phyloP scores from a whole-genome alignment of 257 asterid species.

The Forsythia suspensa region DNA sequence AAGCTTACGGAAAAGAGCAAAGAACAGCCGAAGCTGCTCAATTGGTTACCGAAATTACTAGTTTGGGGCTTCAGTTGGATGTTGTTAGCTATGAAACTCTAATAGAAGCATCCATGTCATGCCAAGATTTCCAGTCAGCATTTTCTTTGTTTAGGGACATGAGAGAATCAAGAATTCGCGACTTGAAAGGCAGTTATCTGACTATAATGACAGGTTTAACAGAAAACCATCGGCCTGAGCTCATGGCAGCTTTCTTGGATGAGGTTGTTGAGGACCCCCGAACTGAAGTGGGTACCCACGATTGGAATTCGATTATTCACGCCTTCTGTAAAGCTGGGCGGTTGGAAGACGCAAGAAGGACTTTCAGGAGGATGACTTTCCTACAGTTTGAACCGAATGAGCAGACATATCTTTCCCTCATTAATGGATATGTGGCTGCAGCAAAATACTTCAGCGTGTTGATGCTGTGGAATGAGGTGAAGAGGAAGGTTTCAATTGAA shows the following conservation, averaged over 20 bases:
- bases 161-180: slow-evolving; percentile 75
- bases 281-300: slow-evolving; percentile 76
- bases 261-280: slow-evolving; percentile 89
- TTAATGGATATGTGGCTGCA: slow-evolving; percentile 65
- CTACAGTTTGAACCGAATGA: slow-evolving; percentile 81
- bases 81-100: slow-evolving; percentile 62
- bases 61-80: slow-evolving; percentile 64
- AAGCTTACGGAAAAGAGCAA: slow-evolving; percentile 73
- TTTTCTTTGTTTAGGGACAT: slow-evolving; percentile 89
- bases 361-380: slow-evolving; percentile 89
- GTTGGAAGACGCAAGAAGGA: slow-evolving; percentile 76
- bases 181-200: slow-evolving; percentile 72
- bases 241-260: slow-evolving; percentile 87
- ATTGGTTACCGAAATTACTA: slow-evolving; percentile 64
- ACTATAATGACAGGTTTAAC: slow-evolving; percentile 96
- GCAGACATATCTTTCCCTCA: slow-evolving; percentile 83
- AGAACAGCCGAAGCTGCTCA: slow-evolving; percentile 91
- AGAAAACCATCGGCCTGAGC: slow-evolving; percentile 90
- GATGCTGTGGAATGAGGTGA: slow-evolving; percentile 93
- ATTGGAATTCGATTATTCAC: slow-evolving; percentile 95
- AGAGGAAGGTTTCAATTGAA: slow-evolving; percentile 52
- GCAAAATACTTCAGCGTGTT: slow-evolving; percentile 80
- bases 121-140: slow-evolving; percentile 96
- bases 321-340: slow-evolving; percentile 92
- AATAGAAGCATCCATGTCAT: slow-evolving; percentile 82